Percentiles rank a stretch among this genome's conserved stretches.
These are phyloP conservation scores for Cladosporium sp. DNA, from an alignment of 2,329 filamentous ascomycete genomes.

Conservation along the genomic window DNA sequence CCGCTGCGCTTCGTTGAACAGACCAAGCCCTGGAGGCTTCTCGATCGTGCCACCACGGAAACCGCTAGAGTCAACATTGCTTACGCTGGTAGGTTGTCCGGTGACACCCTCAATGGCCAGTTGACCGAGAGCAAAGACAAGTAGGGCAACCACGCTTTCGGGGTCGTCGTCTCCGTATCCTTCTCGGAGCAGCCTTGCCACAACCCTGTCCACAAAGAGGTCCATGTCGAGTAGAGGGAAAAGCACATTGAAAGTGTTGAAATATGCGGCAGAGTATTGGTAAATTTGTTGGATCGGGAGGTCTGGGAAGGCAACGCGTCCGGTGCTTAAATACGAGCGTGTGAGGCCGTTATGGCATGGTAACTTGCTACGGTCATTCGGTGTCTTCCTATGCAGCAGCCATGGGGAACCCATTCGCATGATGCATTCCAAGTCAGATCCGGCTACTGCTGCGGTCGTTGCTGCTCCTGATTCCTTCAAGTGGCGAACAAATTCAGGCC, in stretches of 20 bases:
- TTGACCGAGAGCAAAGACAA: constrained; percentile 49
- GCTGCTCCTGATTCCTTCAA: neutral
- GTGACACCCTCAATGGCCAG: constrained; percentile 47
- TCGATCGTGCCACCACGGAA: constrained; percentile 46
- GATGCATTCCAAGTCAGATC: neutral
- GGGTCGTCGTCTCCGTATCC: constrained; percentile 45
- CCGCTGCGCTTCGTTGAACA: constrained; percentile 57
- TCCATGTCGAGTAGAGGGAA: constrained; percentile 54
- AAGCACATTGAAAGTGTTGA: constrained; percentile 53
- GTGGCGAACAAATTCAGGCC: neutral
- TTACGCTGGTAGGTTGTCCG: constrained; percentile 44
- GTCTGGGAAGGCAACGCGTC: neutral
- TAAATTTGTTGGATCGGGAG: constrained; percentile 16
- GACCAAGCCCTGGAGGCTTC: constrained; percentile 50
- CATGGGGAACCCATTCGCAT: neutral
- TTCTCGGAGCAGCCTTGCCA: constrained; percentile 37
- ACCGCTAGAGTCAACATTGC: constrained; percentile 43
- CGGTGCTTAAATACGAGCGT: neutral
- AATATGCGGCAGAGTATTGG: constrained; percentile 44
- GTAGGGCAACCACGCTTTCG: constrained; percentile 49
- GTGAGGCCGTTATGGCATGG: neutral
- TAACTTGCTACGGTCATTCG: neutral
- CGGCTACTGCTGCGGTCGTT: neutral
- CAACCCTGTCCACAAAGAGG: constrained; percentile 39
- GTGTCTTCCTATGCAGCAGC: neutral